Base-by-base conservation (phyloP, 2,329 filamentous ascomycete genomes). In the Zasmidium citrigriseum region DNA sequence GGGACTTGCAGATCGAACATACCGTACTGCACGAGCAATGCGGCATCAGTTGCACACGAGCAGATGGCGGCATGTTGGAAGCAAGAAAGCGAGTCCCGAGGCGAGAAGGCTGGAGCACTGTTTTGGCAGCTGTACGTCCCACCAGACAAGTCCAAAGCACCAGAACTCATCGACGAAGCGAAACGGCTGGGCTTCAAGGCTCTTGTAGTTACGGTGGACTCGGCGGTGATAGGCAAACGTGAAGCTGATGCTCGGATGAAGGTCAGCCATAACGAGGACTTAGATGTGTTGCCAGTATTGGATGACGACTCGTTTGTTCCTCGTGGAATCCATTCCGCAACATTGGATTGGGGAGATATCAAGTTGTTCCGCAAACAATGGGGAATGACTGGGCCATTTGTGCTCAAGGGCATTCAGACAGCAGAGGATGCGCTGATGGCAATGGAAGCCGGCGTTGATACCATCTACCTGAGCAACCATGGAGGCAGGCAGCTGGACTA, bases 51-150 rank as follows among this genome's bases (percentile, higher is more conserved):
- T 2, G 55, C 60, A 20, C 68, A 71, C 46, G 72, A 11, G 34
- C 12, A 41, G 18, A 41, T 41, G 34, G 34, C 34, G 4, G 14
- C 34, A 41, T 7, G 34, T 16, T 41, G 34, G 18, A 16, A 41
- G 18, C 14, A 16, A 41, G 34, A 41, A 41, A 10, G 34, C n/a
- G n/a, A n/a, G n/a, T n/a, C n/a, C n/a, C n/a, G 34, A 7, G 18
- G 34, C 34, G 4, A 41, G 14, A n/a, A n/a, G n/a, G n/a, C n/a
- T n/a, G 34, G 34, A 16, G 34, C 71, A 2, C 72, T 81, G 55
- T 83, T 86, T 74, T 86, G 86, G 68, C 85, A 87, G 68, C 76
- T 88, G 7, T 88, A 88, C 66, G 82, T 87, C 52, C 81, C 87
- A 70, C 82, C 80, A 62, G 76, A 85, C 58, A 77, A 83, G 0